A percentile compares a stretch with the other conserved stretches of the same genome.
phyloP scores from a whole-genome alignment of 2,329 filamentous ascomycete genomes.

The Neofusicoccum sp. region DNA sequence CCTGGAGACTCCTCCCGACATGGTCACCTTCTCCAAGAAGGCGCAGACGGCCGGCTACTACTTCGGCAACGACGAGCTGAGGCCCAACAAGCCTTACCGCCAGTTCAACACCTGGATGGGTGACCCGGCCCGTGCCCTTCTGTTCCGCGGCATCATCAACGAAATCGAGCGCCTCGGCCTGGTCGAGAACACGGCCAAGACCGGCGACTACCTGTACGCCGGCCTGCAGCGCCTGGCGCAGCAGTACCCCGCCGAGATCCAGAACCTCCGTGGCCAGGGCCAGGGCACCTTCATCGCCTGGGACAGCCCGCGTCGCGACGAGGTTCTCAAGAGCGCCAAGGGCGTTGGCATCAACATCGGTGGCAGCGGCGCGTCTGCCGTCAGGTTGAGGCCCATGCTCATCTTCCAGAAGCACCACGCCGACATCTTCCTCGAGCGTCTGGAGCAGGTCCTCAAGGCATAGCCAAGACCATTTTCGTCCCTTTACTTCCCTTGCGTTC shows the following conservation, averaged over 20 bases:
- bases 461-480: constrained; percentile 20
- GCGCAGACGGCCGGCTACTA: constrained; percentile 93
- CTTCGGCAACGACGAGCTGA: constrained; percentile 74
- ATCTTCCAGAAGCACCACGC: constrained; percentile 90
- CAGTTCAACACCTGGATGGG: constrained; percentile 99
- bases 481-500: background rate
- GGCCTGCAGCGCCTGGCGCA: constrained; percentile 66
- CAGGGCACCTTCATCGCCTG: constrained; percentile 92
- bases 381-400: constrained; percentile 83
- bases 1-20: constrained; percentile 75
- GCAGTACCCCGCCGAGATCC: constrained; percentile 73
- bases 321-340: constrained; percentile 78
- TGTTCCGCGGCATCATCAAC: constrained; percentile 82
- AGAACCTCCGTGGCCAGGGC: constrained; percentile 81
- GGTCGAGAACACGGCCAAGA: constrained; percentile 73
- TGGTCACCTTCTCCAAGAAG: constrained; percentile 95
- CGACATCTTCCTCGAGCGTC: constrained; percentile 73
- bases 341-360: constrained; percentile 81
- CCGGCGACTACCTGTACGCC: constrained; percentile 74
- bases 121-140: constrained; percentile 77
- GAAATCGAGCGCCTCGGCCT: constrained; percentile 75
- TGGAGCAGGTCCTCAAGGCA: constrained; percentile 70
- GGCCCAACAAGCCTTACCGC: constrained; percentile 89
- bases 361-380: constrained; percentile 71
- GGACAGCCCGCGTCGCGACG: constrained; percentile 77